These are phyloP conservation scores for Termitomyces sp. DNA, from an alignment of 768 basidiomycete genomes.

Conservation along the genomic window DNA sequence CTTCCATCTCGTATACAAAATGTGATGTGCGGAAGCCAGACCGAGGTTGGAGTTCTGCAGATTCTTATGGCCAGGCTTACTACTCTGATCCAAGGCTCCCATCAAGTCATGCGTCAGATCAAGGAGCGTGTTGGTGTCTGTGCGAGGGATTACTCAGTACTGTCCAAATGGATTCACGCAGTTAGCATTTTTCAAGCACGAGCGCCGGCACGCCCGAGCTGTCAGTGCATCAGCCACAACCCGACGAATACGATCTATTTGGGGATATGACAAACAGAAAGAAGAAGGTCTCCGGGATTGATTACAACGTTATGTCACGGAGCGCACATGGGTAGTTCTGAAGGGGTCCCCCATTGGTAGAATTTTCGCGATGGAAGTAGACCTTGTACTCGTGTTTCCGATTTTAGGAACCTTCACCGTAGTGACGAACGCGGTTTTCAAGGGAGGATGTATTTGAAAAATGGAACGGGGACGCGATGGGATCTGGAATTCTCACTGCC, in stretches of 20 bases:
- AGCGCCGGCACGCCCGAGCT: not conserved
- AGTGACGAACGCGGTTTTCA: not conserved
- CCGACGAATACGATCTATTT: not conserved
- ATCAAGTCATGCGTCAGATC: conserved; percentile 1
- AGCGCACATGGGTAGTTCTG: not conserved
- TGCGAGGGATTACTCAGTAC: conserved; percentile 8
- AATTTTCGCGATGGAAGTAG: not conserved
- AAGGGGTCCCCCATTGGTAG: not conserved
- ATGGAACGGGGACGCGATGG: not conserved
- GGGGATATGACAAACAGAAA: not conserved
- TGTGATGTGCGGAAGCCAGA: conserved; percentile 2
- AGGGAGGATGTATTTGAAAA: not conserved
- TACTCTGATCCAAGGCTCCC: conserved; percentile 4
- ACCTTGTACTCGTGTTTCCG: no score
- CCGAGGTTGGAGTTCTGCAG: not conserved
- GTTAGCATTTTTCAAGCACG: not conserved
- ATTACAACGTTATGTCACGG: no score
- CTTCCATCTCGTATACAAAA: conserved; percentile 10
- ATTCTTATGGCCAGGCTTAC: conserved; percentile 7
- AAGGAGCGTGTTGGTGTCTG: not conserved
- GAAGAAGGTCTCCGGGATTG: not conserved
- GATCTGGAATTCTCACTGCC: no score
- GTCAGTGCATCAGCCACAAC: not conserved
- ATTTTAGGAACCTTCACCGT: not conserved
- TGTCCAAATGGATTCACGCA: conserved; percentile 5